Evolutionary conservation across 306 rosid species (phyloP).

Genomic region (Prunus campanulata): DNA sequence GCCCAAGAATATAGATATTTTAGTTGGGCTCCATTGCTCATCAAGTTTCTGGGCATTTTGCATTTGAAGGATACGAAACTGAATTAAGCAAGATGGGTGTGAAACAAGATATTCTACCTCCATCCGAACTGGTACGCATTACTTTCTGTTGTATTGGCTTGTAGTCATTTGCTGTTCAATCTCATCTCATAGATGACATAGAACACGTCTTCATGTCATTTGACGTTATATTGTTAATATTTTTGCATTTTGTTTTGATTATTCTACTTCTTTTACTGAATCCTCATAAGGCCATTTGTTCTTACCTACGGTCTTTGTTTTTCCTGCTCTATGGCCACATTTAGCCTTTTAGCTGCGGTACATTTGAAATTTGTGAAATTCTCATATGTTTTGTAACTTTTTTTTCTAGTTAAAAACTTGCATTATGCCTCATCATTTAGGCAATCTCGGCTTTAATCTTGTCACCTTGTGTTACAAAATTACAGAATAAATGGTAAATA

Average conservation of each 20-base stretch:
- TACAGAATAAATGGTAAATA: neutral
- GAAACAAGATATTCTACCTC: constrained; percentile 11
- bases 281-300: neutral
- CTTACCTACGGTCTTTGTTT: too few relatives aligned
- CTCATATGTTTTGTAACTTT: neutral
- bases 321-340: neutral
- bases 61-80: neutral
- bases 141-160: neutral
- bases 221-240: neutral
- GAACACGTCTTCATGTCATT: neutral
- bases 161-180: neutral
- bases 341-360: neutral
- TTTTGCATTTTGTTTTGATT: neutral
- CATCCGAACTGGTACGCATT: constrained; percentile 8
- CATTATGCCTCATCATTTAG: neutral
- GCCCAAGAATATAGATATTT: neutral
- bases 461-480: neutral
- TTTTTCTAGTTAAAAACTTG: neutral
- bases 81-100: constrained; percentile 21
- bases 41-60: constrained; percentile 8
- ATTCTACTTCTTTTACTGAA: neutral
- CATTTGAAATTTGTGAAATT: neutral
- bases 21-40: neutral
- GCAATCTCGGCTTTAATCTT: neutral
- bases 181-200: neutral